Percentiles rank a stretch among this genome's conserved stretches.
These are phyloP conservation scores for Alternaria solani DNA, from an alignment of 2,329 filamentous ascomycete genomes.

Conservation along the genomic window DNA sequence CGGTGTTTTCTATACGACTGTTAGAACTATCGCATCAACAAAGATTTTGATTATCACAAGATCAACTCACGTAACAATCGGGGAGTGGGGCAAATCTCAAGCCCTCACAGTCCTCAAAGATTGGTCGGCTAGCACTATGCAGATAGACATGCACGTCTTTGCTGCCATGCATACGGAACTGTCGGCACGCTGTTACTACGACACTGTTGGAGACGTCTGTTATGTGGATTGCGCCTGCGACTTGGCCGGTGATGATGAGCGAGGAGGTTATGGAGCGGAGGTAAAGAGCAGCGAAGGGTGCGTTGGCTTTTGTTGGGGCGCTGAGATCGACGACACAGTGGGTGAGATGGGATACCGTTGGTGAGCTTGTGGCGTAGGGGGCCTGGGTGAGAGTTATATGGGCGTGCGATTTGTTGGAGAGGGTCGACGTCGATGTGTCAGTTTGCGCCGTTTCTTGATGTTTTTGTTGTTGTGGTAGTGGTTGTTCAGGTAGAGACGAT, in stretches of 20 bases:
- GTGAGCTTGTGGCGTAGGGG: constrained; percentile 74
- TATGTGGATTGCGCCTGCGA: constrained; percentile 83
- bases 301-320: constrained; percentile 59
- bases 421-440: neutral
- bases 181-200: constrained; percentile 77
- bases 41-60: neutral
- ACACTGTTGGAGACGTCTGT: constrained; percentile 76
- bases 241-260: constrained; percentile 78
- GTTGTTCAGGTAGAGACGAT: constrained; percentile 9
- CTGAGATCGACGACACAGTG: constrained; percentile 84
- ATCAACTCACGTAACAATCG: constrained; percentile 67
- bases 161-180: constrained; percentile 93
- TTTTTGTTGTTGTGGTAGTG: constrained; percentile 47
- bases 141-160: constrained; percentile 83
- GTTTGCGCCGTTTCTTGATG: constrained; percentile 21
- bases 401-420: constrained; percentile 40
- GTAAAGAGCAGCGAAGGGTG: constrained; percentile 71
- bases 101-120: constrained; percentile 86
- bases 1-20: constrained; percentile 27
- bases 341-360: constrained; percentile 73
- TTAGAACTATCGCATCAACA: neutral
- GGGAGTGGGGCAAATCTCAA: constrained; percentile 84
- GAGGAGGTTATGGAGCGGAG: constrained; percentile 75
- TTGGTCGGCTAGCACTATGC: constrained; percentile 81
- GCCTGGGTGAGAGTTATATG: constrained; percentile 81